These are phyloP conservation scores for Geosiphon pyriformis DNA, from an alignment of 192 early-diverging fungal species.

Conservation along the genomic window DNA sequence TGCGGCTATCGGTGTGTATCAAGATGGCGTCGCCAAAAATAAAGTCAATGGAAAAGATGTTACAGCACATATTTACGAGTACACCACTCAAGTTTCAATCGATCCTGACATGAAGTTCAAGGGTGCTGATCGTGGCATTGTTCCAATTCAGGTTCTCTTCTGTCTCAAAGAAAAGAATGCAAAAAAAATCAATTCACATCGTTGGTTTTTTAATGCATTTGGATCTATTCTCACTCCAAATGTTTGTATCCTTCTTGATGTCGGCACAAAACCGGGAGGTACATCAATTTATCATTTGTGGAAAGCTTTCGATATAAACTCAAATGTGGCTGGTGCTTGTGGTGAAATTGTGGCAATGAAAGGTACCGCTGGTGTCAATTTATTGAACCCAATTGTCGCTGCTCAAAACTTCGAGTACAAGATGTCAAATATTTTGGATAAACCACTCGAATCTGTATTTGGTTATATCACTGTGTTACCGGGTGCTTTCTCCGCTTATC, in stretches of 20 bases:
- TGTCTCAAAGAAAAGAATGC: constrained; percentile 90
- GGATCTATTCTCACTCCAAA: constrained; percentile 53
- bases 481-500: constrained; percentile 82
- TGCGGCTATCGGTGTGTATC: constrained; percentile 76
- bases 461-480: constrained; percentile 86
- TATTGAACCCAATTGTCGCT: constrained; percentile 57
- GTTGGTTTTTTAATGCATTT: constrained; percentile 69
- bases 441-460: constrained; percentile 74
- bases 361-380: constrained; percentile 53
- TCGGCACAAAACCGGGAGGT: constrained; percentile 56
- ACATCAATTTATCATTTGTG: constrained; percentile 64
- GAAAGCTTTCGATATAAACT: constrained; percentile 57
- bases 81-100: constrained; percentile 72
- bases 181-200: constrained; percentile 84
- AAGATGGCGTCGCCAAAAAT: constrained; percentile 70
- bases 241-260: constrained; percentile 59
- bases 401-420: constrained; percentile 71
- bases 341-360: constrained; percentile 64
- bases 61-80: constrained; percentile 65
- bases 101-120: constrained; percentile 69
- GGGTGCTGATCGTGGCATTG: constrained; percentile 57
- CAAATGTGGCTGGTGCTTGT: constrained; percentile 59
- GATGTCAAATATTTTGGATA: constrained; percentile 64
- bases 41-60: constrained; percentile 58
- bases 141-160: constrained; percentile 78